Evolutionary conservation across 2,329 filamentous ascomycete species (phyloP), one percentile per base, ranked within the genome.

Genomic region (Penicillium sp.): DNA sequence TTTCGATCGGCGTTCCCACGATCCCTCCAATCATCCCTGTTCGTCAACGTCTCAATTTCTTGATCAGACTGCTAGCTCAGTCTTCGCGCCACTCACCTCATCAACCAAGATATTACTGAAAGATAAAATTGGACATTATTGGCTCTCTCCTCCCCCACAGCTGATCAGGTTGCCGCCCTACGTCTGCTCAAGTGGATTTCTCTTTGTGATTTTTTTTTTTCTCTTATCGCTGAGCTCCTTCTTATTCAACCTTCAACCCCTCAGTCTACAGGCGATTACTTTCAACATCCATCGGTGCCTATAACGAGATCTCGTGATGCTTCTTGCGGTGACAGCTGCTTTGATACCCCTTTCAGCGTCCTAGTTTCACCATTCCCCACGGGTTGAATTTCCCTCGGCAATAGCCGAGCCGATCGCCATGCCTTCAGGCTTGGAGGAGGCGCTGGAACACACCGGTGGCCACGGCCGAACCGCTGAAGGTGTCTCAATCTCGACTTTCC

Each of bases 401-500:
- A 44, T 50, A 38, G n/a, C 50, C 55, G 36, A 39, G 34, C 53
- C 46, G 43, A 59, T 57, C 54, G 61, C 15, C 46, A 71, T 70
- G 66, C 47, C 60, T 29, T 65, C 63, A 29, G 68, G 65, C 38
- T 63, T 76, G 44, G 72, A 69, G 46, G 49, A 69, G 33, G 72
- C 74, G 16, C 64, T 77, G 43, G 67, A 75, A 59, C 62, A 70
- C 38, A 70, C 69, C 8, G 73, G 72, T 48, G 71, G 71, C 23
- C 69, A 68, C 36, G 75, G 70, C n/a, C 68, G 70, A 50, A 66
- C 60, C n/a, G 67, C 65, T 21, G 65, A 70, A 45, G 75, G 75
- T 25, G 72, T 76, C 50, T 70, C 69, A 0, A 66, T 77, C 45
- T 66, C 69, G 44, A 76, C 82, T n/a, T 90, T 91, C 63, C 67